These are phyloP conservation scores for Moricandia arvensis DNA, from an alignment of 345 rosid species.

Conservation along the genomic window DNA sequence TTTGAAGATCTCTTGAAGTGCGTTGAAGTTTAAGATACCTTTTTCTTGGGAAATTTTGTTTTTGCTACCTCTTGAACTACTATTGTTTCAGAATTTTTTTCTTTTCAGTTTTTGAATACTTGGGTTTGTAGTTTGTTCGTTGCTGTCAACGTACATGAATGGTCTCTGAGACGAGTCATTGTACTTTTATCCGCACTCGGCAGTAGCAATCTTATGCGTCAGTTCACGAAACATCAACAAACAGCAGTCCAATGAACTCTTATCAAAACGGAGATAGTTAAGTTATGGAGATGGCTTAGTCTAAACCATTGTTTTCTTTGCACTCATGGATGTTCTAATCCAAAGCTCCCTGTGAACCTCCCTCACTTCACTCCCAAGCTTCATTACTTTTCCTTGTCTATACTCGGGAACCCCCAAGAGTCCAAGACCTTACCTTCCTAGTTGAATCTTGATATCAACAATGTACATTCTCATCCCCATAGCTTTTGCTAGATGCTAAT, in stretches of 20 bases:
- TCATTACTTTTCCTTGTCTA: constrained; percentile 74
- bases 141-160: neutral
- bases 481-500: constrained; percentile 63
- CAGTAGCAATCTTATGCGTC: neutral
- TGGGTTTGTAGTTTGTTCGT: neutral
- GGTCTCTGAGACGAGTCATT: too few species aligned
- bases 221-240: too few species aligned
- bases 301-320: too few species aligned
- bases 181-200: too few species aligned
- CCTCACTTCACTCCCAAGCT: constrained; percentile 89
- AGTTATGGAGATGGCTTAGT: too few species aligned
- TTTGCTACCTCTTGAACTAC: neutral
- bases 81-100: neutral
- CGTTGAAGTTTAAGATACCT: neutral
- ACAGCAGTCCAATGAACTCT: too few species aligned
- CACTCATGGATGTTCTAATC: constrained; percentile 59
- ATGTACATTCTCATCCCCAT: constrained; percentile 99
- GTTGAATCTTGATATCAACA: constrained; percentile 54
- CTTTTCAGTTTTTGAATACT: neutral
- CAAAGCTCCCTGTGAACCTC: constrained; percentile 80
- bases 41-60: neutral
- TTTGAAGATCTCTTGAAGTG: constrained; percentile 37
- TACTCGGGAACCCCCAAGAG: constrained; percentile 94
- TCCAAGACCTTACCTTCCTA: constrained; percentile 68
- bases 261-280: too few species aligned